Conservation (phyloP, 2,329 filamentous ascomycete species). For the Fusarium sp. region DNA sequence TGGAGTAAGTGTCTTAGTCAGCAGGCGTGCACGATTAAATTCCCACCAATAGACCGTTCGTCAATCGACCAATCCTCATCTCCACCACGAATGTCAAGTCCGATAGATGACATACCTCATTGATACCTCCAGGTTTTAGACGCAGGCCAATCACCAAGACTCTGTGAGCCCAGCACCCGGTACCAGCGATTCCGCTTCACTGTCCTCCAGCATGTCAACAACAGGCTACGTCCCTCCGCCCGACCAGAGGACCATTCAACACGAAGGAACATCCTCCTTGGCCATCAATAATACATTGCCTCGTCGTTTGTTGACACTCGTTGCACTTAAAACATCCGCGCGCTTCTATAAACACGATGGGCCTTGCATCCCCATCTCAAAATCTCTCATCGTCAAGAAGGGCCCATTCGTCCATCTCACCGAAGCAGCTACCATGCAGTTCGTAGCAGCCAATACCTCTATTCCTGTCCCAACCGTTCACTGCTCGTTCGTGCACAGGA, state of each 20-base stretch:
- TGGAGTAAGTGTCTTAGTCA: neutral
- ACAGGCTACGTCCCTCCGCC: neutral
- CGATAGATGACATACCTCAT: neutral
- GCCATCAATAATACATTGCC: slow-evolving; percentile 44
- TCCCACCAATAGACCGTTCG: neutral
- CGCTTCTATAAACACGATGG: slow-evolving; percentile 39
- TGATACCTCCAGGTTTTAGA: too few relatives aligned
- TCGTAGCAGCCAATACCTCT: slow-evolving; percentile 30
- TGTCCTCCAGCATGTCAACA: neutral
- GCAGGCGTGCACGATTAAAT: accelerated
- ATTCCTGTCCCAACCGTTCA: slow-evolving; percentile 35
- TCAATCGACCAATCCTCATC: neutral
- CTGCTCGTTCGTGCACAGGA: slow-evolving; percentile 49
- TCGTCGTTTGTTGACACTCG: slow-evolving; percentile 36
- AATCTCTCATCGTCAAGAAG: slow-evolving; percentile 38
- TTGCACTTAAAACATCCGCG: slow-evolving; percentile 43
- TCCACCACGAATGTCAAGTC: neutral
- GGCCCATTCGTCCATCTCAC: slow-evolving; percentile 27
- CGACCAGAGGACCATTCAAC: slow-evolving; percentile 1
- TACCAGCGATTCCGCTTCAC: neutral
- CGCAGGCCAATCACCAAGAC: neutral
- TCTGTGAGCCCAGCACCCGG: accelerated
- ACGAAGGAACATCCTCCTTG: slow-evolving; percentile 39
- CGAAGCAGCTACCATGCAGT: slow-evolving; percentile 35
- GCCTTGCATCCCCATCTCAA: slow-evolving; percentile 36